Evolutionary conservation across 2,329 filamentous ascomycete species (phyloP), one percentile per base, ranked within the genome.

Genomic region (Dactylellina drechsleri): DNA sequence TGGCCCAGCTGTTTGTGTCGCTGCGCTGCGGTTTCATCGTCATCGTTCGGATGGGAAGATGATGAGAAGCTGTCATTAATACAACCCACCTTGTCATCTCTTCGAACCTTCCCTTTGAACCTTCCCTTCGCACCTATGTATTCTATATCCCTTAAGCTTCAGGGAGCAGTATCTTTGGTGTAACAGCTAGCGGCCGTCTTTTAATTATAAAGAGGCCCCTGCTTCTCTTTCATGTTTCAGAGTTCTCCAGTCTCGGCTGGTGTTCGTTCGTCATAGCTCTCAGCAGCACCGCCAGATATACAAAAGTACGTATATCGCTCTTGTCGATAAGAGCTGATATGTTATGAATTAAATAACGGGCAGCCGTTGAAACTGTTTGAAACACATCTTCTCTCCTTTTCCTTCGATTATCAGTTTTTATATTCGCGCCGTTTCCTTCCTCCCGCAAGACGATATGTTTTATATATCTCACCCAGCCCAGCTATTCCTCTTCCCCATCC

Each of bases 141-240:
- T 26, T 15, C n/a, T 16, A 26, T 58, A 5, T 58, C 52, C 13
- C 3, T 47, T 47, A 15, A 15, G 43, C 43, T 47, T 15, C 43
- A 12, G 13, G 16, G n/a, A 26, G 40, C 41, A 10, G 6, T 20
- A 18, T 12, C 43, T 36, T 16, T 61, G 58, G n/a, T 20, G 18
- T 50, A 57, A 26, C 47, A 18, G 31, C 31, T 7, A 5, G 31
- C 31, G 31, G 6, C 31, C 31, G 31, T 36, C 31, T 36, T 8
- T 36, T 36, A 36, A 36, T 36, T 36, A 7, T 5, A 20, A 52
- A n/a, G n/a, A 36, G 15, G 12, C 58, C 59, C 57, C 43, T 60
- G 41, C 23, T 20, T 49, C 26, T 49, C 57, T 60, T 49, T 18
- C 65, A 71, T 59, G 66, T 71, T 71, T 71, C 66, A 71, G 60